Conservation (phyloP, 208 protist genomes). For the Acanthamoeba healyi region DNA sequence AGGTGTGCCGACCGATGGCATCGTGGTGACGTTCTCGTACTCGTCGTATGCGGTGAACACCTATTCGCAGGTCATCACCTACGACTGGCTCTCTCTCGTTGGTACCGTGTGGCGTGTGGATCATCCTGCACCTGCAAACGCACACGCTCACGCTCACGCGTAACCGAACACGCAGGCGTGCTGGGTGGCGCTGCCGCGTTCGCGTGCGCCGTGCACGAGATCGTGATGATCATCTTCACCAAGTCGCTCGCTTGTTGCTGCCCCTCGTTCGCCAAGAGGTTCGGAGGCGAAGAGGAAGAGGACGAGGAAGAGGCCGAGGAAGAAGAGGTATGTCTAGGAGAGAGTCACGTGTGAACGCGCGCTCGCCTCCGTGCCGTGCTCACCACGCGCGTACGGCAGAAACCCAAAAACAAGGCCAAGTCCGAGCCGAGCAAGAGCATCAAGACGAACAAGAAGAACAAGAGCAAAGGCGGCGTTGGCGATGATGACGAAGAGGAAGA, state of each 20-base stretch:
- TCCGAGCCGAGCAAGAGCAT: background rate
- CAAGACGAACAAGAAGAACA: background rate
- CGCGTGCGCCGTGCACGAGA: conserved; percentile 1
- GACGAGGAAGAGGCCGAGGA: background rate
- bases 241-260: background rate
- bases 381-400: background rate
- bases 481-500: background rate
- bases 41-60: background rate
- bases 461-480: background rate
- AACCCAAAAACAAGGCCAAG: background rate
- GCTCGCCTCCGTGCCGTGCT: too few species aligned
- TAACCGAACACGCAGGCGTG: background rate
- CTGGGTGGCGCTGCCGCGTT: conserved; percentile 10
- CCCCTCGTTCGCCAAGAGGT: background rate
- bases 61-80: conserved; percentile 4
- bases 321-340: background rate
- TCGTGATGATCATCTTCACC: conserved; percentile 16
- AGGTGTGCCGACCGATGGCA: background rate
- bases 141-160: background rate
- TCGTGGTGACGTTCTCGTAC: conserved; percentile 5
- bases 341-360: background rate
- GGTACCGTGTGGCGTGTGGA: background rate
- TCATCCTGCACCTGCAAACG: background rate
- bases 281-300: background rate
- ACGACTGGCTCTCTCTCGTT: conserved; percentile 8